Evolutionary conservation across 2,329 filamentous ascomycete species (phyloP).

Genomic region (Neofusicoccum sp.): DNA sequence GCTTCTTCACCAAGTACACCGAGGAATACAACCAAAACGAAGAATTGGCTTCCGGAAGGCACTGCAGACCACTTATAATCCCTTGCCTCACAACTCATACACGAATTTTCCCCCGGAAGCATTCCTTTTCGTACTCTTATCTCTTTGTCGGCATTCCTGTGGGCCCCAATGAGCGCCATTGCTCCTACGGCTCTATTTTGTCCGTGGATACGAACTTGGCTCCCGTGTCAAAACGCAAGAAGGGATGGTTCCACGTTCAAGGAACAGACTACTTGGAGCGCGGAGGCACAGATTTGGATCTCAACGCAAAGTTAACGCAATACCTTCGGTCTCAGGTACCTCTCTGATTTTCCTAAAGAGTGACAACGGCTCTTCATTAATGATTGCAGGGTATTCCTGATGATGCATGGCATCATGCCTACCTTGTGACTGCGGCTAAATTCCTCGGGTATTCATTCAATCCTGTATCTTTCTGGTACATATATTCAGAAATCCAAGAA

Average conservation of each 20-base stretch:
- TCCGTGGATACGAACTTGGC: conserved; percentile 40
- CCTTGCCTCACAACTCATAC: conserved; percentile 65
- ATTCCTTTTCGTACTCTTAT: conserved; percentile 70
- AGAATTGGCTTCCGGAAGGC: background rate
- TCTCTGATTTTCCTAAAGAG: background rate
- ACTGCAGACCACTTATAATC: conserved; percentile 51
- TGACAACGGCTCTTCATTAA: background rate
- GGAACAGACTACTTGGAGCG: conserved; percentile 62
- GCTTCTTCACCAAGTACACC: background rate
- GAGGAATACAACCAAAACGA: background rate
- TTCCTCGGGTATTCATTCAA: conserved; percentile 73
- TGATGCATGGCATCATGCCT: conserved; percentile 63
- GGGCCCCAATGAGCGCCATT: conserved; percentile 47
- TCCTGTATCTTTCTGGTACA: conserved; percentile 76
- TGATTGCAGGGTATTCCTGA: conserved; percentile 55
- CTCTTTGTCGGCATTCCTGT: conserved; percentile 67
- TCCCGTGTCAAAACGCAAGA: conserved; percentile 28
- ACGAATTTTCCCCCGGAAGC: conserved; percentile 64
- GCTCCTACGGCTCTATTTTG: conserved; percentile 54
- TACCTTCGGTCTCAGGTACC: conserved; percentile 59
- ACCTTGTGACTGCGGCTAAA: conserved; percentile 67
- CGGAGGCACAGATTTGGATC: conserved; percentile 50
- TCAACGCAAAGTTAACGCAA: conserved; percentile 61
- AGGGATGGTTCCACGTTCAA: conserved; percentile 60
- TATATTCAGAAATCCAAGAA: conserved; percentile 60